Base-by-base conservation (phyloP, 352 stramenopile genomes). In the Pythium aphanidermatum region DNA sequence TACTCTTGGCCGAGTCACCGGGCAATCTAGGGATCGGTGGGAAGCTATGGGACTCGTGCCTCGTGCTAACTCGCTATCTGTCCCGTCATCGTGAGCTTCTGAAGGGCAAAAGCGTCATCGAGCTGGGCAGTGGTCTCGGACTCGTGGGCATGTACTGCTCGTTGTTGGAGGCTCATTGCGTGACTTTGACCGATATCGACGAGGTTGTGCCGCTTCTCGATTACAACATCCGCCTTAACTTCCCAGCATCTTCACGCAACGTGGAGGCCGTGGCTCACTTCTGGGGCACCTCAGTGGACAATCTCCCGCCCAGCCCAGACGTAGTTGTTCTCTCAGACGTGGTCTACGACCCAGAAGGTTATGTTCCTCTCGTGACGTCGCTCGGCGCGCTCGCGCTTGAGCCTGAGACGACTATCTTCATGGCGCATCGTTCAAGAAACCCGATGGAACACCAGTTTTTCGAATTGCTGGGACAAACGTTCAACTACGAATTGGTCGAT, bases 361-460 rank as follows among this genome's bases (percentile, higher is more conserved):
- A 87, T 38, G 55, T 50, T 16, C 78, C 78, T 31, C 63, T 91
- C 16, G 71, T 91, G 23, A 46, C 58, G 30, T 87, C 75, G 40
- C 60, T 91, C 1, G 34, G 62, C 16, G 47, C 63, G 11, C 53
- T 91, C 5, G 61, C 72, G 5, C 51, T 21, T 14, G 53, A 56
- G 0, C 37, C 62, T 0, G 23, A 58, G 21, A 86, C 74, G 16
- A 58, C 65, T 1, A 70, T 89, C 21, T 60, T 89, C 38, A 89
- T 92, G 76, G 74, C 76, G 11, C 74, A 92, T 48, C 65, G 77
- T 29, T 89, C 76, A 32, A 64, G 79, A 16, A 86, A 92, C 57
- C 76, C 79, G 2, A 83, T 83, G 70, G 79, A 92, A 49, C 66
- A 89, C 33, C 58, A 89, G 41, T 89, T 92, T 51, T 92, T 92